These are phyloP conservation scores for Euryodendron excelsum DNA, from an alignment of 148 eudicot genomes.

Conservation along the genomic window DNA sequence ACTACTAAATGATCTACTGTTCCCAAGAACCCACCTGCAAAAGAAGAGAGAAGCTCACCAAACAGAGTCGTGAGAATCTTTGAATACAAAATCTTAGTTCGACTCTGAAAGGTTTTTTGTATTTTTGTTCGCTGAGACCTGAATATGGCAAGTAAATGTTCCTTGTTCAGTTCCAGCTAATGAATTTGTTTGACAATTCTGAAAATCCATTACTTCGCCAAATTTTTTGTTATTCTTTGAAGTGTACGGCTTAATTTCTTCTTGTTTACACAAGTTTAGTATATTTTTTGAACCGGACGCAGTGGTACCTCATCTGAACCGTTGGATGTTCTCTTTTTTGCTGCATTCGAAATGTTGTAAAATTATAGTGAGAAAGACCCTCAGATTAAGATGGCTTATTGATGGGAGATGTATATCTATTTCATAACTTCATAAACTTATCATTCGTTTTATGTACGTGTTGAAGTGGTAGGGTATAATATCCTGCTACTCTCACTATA, in stretches of 20 bases:
- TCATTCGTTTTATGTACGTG: too few relatives aligned
- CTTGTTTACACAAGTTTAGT: too few relatives aligned
- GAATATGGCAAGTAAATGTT: conserved; percentile 13
- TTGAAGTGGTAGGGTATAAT: too few relatives aligned
- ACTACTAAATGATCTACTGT: conserved; percentile 74
- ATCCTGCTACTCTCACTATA: too few relatives aligned
- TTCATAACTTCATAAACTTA: too few relatives aligned
- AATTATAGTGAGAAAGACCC: too few relatives aligned
- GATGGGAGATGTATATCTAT: too few relatives aligned
- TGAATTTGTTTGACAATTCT: conserved; percentile 9
- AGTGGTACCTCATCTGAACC: too few relatives aligned
- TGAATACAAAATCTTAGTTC: not conserved
- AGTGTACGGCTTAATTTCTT: not conserved
- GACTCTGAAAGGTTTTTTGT: not conserved
- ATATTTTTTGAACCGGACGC: too few relatives aligned
- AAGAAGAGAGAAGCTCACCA: conserved; percentile 60
- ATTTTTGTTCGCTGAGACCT: conserved; percentile 7
- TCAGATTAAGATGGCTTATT: too few relatives aligned
- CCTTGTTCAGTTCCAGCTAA: conserved; percentile 10
- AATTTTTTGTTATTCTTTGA: not conserved
- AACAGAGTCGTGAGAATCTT: conserved; percentile 42
- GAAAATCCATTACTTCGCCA: conserved; percentile 9
- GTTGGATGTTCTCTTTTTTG: too few relatives aligned
- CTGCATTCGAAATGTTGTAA: too few relatives aligned
- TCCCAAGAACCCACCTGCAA: conserved; percentile 60